Percentiles rank a stretch among this genome's conserved stretches.
These are phyloP conservation scores for Irpex lacteus DNA, from an alignment of 1,284 basidiomycete species.

Conservation along the genomic window DNA sequence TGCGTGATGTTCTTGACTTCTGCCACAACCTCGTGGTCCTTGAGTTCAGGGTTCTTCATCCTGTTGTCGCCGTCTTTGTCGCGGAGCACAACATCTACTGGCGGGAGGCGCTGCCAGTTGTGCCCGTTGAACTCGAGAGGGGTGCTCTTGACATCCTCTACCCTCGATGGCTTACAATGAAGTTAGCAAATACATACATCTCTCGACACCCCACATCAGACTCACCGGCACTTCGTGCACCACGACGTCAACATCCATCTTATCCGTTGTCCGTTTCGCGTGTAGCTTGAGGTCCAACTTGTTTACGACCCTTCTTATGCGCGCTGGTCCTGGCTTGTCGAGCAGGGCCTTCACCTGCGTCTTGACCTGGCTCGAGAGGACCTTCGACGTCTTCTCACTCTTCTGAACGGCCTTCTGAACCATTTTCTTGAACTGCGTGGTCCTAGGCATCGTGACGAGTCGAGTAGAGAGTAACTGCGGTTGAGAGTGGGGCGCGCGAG, in stretches of 20 bases:
- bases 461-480: background rate
- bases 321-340: background rate
- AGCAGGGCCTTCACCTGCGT: background rate
- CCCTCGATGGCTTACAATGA: background rate
- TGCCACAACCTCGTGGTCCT: background rate
- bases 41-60: background rate
- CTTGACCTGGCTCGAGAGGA: background rate
- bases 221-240: background rate
- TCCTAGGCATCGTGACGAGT: background rate
- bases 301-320: background rate
- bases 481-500: background rate
- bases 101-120: background rate
- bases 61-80: background rate
- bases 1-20: background rate
- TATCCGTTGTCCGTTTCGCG: background rate
- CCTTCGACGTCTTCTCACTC: background rate
- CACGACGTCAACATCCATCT: background rate
- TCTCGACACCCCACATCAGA: background rate
- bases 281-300: no score
- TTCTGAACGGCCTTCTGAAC: background rate
- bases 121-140: background rate
- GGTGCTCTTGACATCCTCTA: background rate
- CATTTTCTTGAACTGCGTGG: background rate
- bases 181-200: background rate
- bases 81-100: background rate